Conservation (phyloP, 345 rosid species). For the Eucalyptus polybractea region DNA sequence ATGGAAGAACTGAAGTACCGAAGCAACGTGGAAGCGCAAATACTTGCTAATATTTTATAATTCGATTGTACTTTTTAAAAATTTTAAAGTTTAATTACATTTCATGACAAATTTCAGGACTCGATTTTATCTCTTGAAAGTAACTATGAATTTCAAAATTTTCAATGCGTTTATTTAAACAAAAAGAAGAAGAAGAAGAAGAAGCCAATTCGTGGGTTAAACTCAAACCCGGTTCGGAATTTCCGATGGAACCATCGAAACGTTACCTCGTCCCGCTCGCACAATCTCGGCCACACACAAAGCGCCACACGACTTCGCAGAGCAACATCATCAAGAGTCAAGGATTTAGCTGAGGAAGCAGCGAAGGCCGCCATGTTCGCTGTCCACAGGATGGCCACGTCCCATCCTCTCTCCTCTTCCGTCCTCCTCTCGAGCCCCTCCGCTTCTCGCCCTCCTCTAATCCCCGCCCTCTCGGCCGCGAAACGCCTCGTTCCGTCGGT, state of each 20-base stretch:
- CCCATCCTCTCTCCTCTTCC: conserved; percentile 23
- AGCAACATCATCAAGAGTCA: background rate
- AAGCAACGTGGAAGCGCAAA: fast-evolving
- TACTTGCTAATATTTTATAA: fast-evolving
- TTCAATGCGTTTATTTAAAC: too few species aligned
- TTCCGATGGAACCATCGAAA: background rate
- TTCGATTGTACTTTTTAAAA: fast-evolving
- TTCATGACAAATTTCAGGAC: fast-evolving
- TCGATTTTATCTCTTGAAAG: too few species aligned
- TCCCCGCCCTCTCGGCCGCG: conserved; percentile 12
- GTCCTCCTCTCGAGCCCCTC: conserved; percentile 20
- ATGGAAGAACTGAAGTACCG: background rate
- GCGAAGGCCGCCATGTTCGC: background rate
- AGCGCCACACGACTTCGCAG: background rate
- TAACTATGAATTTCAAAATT: too few species aligned
- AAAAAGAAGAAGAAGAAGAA: too few species aligned
- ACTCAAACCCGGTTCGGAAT: background rate
- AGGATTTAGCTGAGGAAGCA: background rate
- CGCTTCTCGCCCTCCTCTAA: background rate
- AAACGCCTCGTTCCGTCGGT: conserved; percentile 20
- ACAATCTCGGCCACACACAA: background rate
- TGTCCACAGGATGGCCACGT: conserved; percentile 24
- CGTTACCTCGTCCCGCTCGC: background rate
- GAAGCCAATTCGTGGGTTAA: background rate
- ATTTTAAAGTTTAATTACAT: fast-evolving